Evolutionary conservation across 371 early-diverging fungal species (phyloP), one percentile per base, ranked within the genome.

Genomic region (Agmasoma carcini): DNA sequence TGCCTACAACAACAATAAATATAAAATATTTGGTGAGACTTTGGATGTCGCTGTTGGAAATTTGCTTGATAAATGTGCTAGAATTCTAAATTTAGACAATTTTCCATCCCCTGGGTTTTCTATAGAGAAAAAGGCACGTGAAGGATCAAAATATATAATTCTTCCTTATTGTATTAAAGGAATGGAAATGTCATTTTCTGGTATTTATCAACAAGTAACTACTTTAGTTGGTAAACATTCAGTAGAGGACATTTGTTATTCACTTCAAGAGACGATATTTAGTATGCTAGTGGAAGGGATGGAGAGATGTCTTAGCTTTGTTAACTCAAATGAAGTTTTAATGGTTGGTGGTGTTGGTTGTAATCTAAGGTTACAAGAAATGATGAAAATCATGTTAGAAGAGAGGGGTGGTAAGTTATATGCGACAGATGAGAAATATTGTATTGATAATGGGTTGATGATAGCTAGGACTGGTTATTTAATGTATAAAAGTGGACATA

Each of bases 391-490:
- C 47, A 96, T 97, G 97, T 90, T 85, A 2, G 59, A 75, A 45
- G 84, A 96, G 63, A 82, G 98, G 30, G 83, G 80, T 19, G 95
- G 85, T 1, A 78, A 75, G 49, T 80, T 91, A 4, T 90, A 85
- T 78, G 87, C 90, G 0, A 95, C 87, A 0, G 98, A 97, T 73
- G 96, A 96, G 68, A 72, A 83, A 60, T 94, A 86, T 71, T 96
- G 96, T 66, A 94, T 97, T 49, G 98, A 97, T 69, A 97, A 97
- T 68, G 98, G 98, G 5, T 81, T 90, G 39, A 97, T 97, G 98
- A 97, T 97, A 73, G 98, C 97, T 1, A 90, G 90, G 64, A 91
- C 95, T 0, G 96, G 96, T 2, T 33, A 73, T 34, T 55, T 80
- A 38, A 69, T 69, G 72, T 39, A 63, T 31, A 31, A 48, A 17